Conservation (phyloP, 2,329 filamentous ascomycete species). For the Pseudopyrenochaeta lycopersici region DNA sequence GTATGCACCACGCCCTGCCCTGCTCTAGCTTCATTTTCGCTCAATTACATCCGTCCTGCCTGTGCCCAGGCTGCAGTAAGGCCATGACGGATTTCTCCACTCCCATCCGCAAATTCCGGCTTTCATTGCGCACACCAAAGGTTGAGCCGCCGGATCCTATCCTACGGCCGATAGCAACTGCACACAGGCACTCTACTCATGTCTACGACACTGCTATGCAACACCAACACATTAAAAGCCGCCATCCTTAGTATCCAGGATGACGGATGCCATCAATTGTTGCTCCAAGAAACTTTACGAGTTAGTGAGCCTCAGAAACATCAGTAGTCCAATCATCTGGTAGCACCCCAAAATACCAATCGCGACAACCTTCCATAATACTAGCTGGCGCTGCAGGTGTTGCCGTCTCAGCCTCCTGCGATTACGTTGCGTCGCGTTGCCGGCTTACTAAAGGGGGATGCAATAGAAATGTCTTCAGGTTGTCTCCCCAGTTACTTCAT, state of each 20-base stretch:
- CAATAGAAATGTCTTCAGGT: background rate
- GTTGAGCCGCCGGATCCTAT: background rate
- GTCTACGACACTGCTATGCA: background rate
- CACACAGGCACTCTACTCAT: too few species aligned
- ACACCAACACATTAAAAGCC: too few species aligned
- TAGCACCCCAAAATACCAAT: slow-evolving; percentile 9
- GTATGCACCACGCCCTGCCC: slow-evolving; percentile 1
- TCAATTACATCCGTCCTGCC: background rate
- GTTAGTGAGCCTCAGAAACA: too few species aligned
- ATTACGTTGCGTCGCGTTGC: slow-evolving; percentile 23
- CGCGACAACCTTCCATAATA: slow-evolving; percentile 2
- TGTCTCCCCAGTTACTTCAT: background rate
- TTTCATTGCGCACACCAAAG: background rate
- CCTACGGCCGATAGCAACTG: background rate
- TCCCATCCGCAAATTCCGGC: background rate
- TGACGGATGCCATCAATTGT: background rate
- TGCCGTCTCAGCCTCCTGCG: slow-evolving; percentile 18
- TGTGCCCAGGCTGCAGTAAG: background rate
- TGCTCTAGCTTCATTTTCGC: background rate
- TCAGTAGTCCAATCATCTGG: background rate
- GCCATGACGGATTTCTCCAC: background rate
- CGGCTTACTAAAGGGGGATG: slow-evolving; percentile 14
- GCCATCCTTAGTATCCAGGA: too few species aligned
- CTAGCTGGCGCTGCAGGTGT: background rate
- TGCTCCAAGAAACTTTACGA: too few species aligned